Evolutionary conservation across 768 basidiomycete species (phyloP).

Genomic region (Postia placenta): DNA sequence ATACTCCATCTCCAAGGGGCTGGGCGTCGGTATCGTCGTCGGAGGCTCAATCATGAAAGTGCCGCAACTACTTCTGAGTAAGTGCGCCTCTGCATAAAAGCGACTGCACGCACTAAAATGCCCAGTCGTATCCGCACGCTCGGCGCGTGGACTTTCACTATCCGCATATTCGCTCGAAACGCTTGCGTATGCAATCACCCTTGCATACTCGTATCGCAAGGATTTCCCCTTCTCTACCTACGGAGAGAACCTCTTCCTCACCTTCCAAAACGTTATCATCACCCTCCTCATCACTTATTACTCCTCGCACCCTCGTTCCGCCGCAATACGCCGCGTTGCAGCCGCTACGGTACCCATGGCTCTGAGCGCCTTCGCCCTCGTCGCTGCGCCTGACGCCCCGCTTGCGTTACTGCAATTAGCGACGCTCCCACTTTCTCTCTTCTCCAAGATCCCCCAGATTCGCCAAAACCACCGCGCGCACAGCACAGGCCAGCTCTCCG

Average conservation of each 20-base stretch:
- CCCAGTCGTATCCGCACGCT: constrained; percentile 63
- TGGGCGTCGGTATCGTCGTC: constrained; percentile 88
- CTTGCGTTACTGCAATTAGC: constrained; percentile 73
- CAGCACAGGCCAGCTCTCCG: constrained; percentile 90
- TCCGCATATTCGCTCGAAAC: constrained; percentile 89
- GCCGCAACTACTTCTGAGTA: constrained; percentile 85
- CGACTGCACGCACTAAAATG: not conserved
- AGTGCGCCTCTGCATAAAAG: constrained; percentile 27
- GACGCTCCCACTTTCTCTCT: constrained; percentile 86
- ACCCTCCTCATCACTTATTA: constrained; percentile 81
- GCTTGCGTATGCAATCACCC: constrained; percentile 80
- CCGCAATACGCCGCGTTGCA: constrained; percentile 26
- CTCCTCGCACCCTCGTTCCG: constrained; percentile 18
- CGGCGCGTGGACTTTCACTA: constrained; percentile 84
- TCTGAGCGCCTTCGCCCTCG: constrained; percentile 35
- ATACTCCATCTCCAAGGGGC: constrained; percentile 85
- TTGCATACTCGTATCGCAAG: constrained; percentile 81
- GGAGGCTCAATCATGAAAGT: constrained; percentile 96
- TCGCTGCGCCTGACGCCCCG: constrained; percentile 36
- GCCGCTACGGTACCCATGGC: constrained; percentile 28
- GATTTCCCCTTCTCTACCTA: constrained; percentile 95
- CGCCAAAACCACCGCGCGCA: constrained; percentile 63
- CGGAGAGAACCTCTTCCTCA: constrained; percentile 94
- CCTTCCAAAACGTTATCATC: constrained; percentile 82
- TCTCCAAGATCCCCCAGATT: constrained; percentile 95